Evolutionary conservation across 306 rosid species (phyloP).

Genomic region (Prinsepia uniflora): DNA sequence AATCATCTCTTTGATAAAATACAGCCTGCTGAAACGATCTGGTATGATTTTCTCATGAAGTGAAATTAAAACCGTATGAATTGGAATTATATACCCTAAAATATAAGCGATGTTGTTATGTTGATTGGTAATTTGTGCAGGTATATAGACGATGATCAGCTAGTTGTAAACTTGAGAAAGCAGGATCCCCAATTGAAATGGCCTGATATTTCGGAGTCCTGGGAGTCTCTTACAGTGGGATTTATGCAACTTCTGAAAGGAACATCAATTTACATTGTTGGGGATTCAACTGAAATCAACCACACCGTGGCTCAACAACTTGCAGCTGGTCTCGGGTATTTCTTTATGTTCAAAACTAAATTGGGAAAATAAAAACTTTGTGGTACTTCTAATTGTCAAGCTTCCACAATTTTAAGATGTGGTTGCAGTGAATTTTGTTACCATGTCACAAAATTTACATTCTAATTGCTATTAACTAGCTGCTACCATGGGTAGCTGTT

Average conservation of each 20-base stretch:
- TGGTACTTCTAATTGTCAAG: neutral
- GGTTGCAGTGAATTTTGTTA: neutral
- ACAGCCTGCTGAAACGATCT: constrained; percentile 88
- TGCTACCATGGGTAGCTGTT: neutral
- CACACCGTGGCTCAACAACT: constrained; percentile 83
- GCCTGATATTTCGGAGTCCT: constrained; percentile 83
- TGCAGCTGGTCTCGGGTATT: constrained; percentile 84
- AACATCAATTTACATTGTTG: constrained; percentile 74
- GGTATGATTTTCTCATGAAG: constrained; percentile 34
- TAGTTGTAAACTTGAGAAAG: constrained; percentile 83
- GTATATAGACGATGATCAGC: constrained; percentile 83
- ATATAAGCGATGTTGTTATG: neutral
- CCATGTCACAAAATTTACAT: neutral
- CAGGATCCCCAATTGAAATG: constrained; percentile 84
- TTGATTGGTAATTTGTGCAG: constrained; percentile 35
- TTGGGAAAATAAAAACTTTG: neutral
- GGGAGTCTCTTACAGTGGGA: constrained; percentile 82
- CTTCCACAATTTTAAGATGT: neutral
- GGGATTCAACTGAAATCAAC: constrained; percentile 77
- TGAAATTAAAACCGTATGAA: constrained; percentile 18
- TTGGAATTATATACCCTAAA: neutral
- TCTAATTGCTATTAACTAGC: neutral
- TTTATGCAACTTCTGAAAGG: constrained; percentile 75
- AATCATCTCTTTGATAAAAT: constrained; percentile 66
- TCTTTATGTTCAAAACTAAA: constrained; percentile 14